phyloP scores from a whole-genome alignment of 1,284 basidiomycete genomes.

The Entoloma clypeatum region DNA sequence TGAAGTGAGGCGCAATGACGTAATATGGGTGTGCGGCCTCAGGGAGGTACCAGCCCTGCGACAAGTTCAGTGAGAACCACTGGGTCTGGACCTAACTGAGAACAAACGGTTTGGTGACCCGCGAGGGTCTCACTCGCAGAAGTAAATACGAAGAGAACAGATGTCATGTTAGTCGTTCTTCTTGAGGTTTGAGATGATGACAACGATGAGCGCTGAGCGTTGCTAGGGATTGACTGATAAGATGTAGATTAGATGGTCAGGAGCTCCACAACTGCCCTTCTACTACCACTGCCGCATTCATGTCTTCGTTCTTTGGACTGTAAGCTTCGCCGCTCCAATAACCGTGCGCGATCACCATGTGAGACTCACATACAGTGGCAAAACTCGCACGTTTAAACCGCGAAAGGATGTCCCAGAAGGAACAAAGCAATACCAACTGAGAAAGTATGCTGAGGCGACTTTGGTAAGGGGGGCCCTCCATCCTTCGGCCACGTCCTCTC shows the following conservation, averaged over 20 bases:
- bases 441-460: slow-evolving; percentile 96
- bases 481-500: background rate
- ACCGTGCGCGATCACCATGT: slow-evolving; percentile 10
- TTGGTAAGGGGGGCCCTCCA: slow-evolving; percentile 51
- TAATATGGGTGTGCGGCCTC: slow-evolving; percentile 84
- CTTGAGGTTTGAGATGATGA: slow-evolving; percentile 6
- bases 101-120: slow-evolving; percentile 52
- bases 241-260: no score
- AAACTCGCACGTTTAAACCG: slow-evolving; percentile 95
- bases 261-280: no score
- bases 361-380: slow-evolving; percentile 49
- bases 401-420: slow-evolving; percentile 94
- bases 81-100: background rate
- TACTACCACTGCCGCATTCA: slow-evolving; percentile 11
- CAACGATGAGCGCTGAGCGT: background rate
- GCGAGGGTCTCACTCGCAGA: slow-evolving; percentile 62
- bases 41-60: slow-evolving; percentile 65
- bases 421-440: slow-evolving; percentile 94
- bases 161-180: slow-evolving; percentile 33
- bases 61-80: slow-evolving; percentile 4
- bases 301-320: slow-evolving; percentile 86
- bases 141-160: slow-evolving; percentile 74
- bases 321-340: slow-evolving; percentile 37
- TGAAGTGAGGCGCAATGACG: slow-evolving; percentile 51
- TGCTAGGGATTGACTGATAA: no score